Evolutionary conservation across 495 filamentous ascomycete genomes (phyloP).

Genomic region (Lophiotrema nucula): DNA sequence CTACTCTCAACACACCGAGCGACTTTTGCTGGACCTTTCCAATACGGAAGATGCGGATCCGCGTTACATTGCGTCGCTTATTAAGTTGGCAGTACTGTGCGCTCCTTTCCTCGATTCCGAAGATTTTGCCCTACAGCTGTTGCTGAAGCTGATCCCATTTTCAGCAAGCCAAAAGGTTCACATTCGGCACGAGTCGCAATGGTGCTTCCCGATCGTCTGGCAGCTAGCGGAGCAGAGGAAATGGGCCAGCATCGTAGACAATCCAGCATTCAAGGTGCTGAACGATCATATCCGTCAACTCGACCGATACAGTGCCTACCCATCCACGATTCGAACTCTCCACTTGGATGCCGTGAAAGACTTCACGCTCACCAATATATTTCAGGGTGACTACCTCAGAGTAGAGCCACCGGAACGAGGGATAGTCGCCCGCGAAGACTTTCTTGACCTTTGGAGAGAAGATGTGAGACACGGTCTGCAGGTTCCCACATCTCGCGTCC

Average conservation of each 20-base stretch:
- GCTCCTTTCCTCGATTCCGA: conserved; percentile 35
- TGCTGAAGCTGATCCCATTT: conserved; percentile 38
- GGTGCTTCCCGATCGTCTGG: conserved; percentile 40
- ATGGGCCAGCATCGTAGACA: conserved; percentile 36
- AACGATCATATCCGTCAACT: conserved; percentile 37
- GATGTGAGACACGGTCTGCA: conserved; percentile 1
- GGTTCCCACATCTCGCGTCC: background rate
- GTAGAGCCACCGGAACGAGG: conserved; percentile 34
- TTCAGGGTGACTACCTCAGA: conserved; percentile 39
- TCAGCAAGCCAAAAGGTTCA: conserved; percentile 41
- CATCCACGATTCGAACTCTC: conserved; percentile 29
- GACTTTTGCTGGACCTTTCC: conserved; percentile 19
- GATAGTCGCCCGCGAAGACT: conserved; percentile 24
- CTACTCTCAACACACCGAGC: conserved; percentile 28
- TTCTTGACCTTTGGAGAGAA: conserved; percentile 10
- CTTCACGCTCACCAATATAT: conserved; percentile 38
- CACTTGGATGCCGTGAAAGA: conserved; percentile 36
- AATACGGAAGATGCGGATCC: conserved; percentile 41
- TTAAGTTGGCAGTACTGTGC: conserved; percentile 44
- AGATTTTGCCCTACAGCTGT: conserved; percentile 35
- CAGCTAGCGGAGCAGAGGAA: conserved; percentile 27
- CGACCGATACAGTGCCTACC: conserved; percentile 35
- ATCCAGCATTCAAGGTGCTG: conserved; percentile 37
- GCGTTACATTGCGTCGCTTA: conserved; percentile 42
- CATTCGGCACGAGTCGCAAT: conserved; percentile 48